These are phyloP conservation scores for Candida hungchunana DNA, from an alignment of 805 yeast genomes.

Conservation along the genomic window DNA sequence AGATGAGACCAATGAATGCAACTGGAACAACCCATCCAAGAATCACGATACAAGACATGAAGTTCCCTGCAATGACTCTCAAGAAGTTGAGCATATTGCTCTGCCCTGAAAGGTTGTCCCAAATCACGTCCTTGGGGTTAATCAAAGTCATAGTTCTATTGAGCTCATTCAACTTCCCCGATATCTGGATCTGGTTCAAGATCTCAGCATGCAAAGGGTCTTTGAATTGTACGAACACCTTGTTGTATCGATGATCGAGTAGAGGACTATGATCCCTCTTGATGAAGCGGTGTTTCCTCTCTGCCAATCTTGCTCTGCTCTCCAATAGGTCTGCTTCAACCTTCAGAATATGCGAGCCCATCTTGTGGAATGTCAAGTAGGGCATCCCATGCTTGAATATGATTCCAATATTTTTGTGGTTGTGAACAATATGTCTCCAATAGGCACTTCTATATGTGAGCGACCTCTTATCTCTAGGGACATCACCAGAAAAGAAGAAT, in stretches of 20 bases:
- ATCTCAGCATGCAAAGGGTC: slow-evolving; percentile 54
- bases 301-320: slow-evolving; percentile 5
- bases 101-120: slow-evolving; percentile 54
- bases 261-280: slow-evolving; percentile 22
- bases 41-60: slow-evolving; percentile 44
- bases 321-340: not conserved
- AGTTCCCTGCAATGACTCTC: slow-evolving; percentile 43
- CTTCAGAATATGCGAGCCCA: not conserved
- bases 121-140: slow-evolving; percentile 63
- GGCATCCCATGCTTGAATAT: not conserved
- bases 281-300: slow-evolving; percentile 14
- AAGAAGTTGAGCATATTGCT: slow-evolving; percentile 34
- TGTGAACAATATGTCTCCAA: slow-evolving; percentile 4
- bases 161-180: slow-evolving; percentile 39
- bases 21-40: slow-evolving; percentile 79
- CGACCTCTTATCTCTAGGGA: no score
- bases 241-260: slow-evolving; percentile 31
- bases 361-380: not conserved
- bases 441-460: not conserved
- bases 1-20: slow-evolving; percentile 68
- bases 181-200: slow-evolving; percentile 54
- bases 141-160: slow-evolving; percentile 46
- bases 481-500: no score
- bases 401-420: slow-evolving; percentile 1
- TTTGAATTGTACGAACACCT: slow-evolving; percentile 61